Evolutionary conservation across 1,284 basidiomycete species (phyloP).

Genomic region (Ganoderma boninense): DNA sequence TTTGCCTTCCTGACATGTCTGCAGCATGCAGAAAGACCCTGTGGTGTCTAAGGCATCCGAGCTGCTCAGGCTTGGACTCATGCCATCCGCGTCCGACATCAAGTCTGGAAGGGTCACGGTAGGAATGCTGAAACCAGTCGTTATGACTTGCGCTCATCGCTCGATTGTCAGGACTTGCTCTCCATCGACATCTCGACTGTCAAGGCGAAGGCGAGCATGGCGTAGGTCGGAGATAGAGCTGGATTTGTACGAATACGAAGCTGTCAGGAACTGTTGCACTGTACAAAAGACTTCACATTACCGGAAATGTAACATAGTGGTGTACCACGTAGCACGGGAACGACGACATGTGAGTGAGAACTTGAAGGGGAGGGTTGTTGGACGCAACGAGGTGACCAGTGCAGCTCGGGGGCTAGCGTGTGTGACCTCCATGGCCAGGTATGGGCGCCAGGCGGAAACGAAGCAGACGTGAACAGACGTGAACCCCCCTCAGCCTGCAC

Average conservation of each 20-base stretch:
- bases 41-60: constrained; percentile 86
- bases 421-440: too few species aligned
- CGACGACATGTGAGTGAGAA: background rate
- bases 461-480: too few species aligned
- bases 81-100: constrained; percentile 85
- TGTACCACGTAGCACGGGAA: background rate
- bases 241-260: background rate
- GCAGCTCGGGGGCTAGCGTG: too few species aligned
- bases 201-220: constrained; percentile 37
- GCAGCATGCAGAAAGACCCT: constrained; percentile 84
- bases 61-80: constrained; percentile 79
- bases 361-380: too few species aligned
- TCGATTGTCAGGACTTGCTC: constrained; percentile 35
- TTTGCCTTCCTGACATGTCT: background rate
- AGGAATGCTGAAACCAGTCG: background rate
- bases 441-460: too few species aligned
- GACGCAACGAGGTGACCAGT: background rate
- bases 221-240: constrained; percentile 13
- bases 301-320: background rate
- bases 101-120: constrained; percentile 63
- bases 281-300: background rate
- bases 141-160: background rate
- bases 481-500: too few species aligned
- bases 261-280: constrained; percentile 1
- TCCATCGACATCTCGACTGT: constrained; percentile 39